Conservation (phyloP, 805 yeast species). For the Starmerella scarabaei region DNA sequence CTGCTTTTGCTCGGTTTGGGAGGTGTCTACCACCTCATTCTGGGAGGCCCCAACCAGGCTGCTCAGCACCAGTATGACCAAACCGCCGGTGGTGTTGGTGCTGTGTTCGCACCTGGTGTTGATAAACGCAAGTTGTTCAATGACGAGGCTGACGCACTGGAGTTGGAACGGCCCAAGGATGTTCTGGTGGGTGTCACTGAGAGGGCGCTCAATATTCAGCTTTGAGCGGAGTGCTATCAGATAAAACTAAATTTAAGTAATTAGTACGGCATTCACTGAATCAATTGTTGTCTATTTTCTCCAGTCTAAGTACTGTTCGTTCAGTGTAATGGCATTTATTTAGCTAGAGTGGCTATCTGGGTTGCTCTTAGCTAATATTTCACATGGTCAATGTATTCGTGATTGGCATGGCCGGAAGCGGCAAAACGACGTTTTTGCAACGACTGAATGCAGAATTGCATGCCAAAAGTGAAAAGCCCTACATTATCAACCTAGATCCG, state of each 20-base stretch:
- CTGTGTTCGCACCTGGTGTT: constrained; percentile 28
- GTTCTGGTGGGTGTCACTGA: constrained; percentile 50
- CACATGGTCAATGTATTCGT: constrained; percentile 18
- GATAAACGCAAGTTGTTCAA: constrained; percentile 48
- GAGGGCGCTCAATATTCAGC: constrained; percentile 29
- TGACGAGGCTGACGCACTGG: constrained; percentile 61
- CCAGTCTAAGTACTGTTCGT: too few species aligned
- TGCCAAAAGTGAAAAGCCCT: constrained; percentile 51
- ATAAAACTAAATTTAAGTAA: neutral
- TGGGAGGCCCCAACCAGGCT: constrained; percentile 33
- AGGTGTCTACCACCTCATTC: constrained; percentile 60
- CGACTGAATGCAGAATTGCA: constrained; percentile 82
- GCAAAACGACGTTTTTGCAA: constrained; percentile 97
- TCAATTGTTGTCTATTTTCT: too few species aligned
- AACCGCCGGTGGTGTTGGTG: constrained; percentile 13
- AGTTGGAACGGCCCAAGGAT: constrained; percentile 44
- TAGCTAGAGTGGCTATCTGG: too few species aligned
- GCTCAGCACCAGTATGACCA: constrained; percentile 26
- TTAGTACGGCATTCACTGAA: neutral
- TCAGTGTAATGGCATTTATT: too few species aligned
- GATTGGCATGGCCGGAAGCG: constrained; percentile 66
- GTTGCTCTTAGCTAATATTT: too few species aligned
- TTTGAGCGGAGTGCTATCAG: too few species aligned
- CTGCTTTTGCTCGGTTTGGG: constrained; percentile 72
- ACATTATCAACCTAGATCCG: constrained; percentile 89